These are phyloP conservation scores for Thuidium tamariscinum DNA, from an alignment of 225 moss, liverwort and hornwort species.

Conservation along the genomic window DNA sequence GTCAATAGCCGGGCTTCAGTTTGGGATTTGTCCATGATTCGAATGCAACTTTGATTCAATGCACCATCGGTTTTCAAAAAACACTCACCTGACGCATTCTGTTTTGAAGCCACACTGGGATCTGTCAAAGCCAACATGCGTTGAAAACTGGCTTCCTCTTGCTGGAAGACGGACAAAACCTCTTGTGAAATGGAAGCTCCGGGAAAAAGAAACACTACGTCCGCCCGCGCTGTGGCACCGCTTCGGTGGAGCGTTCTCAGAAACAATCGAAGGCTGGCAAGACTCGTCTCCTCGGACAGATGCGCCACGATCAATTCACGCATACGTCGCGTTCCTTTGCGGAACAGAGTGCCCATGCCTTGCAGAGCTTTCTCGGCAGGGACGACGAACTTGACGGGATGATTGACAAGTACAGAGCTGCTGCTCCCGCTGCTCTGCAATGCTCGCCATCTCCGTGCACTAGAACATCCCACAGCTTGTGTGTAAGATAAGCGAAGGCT, in stretches of 20 bases:
- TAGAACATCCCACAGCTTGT: not conserved
- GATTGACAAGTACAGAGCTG: not conserved
- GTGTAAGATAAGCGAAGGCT: not conserved
- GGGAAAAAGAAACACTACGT: conserved; percentile 21
- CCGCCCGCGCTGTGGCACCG: conserved; percentile 30
- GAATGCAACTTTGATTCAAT: not conserved
- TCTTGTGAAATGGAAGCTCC: not conserved
- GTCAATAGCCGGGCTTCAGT: not conserved
- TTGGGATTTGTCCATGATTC: not conserved
- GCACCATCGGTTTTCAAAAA: not conserved
- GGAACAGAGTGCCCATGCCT: conserved; percentile 35
- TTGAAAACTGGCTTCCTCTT: conserved; percentile 32
- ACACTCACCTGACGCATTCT: not conserved
- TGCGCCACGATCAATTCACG: conserved; percentile 28
- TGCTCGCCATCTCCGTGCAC: conserved; percentile 10
- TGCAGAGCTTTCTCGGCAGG: conserved; percentile 16
- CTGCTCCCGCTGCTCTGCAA: conserved; percentile 6
- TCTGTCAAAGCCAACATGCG: conserved; percentile 2
- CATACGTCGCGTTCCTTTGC: conserved; percentile 23
- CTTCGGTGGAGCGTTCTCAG: conserved; percentile 31
- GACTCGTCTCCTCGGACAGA: conserved; percentile 5
- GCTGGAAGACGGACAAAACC: not conserved
- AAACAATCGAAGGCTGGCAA: conserved; percentile 4
- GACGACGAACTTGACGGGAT: not conserved
- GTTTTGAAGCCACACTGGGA: not conserved